A percentile compares a stretch with the other conserved stretches of the same genome.
Evolutionary conservation across 345 rosid genomes (phyloP).

Genomic region (Aquilaria sinensis): DNA sequence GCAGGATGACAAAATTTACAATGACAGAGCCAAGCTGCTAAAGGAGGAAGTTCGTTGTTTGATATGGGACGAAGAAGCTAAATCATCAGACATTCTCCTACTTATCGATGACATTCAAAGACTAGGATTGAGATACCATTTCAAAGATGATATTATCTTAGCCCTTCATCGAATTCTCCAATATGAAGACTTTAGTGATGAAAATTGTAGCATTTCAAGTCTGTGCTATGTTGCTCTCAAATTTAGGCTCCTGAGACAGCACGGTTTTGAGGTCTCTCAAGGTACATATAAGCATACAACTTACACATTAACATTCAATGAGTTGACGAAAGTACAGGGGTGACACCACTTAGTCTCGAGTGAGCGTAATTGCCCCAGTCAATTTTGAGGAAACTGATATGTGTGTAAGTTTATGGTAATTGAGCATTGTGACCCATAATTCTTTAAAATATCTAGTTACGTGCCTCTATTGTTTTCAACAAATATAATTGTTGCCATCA

Average conservation of each 20-base stretch:
- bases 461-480: too few relatives aligned
- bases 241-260: slow-evolving; percentile 7
- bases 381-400: too few relatives aligned
- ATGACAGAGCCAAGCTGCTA: not conserved
- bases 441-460: too few relatives aligned
- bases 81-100: not conserved
- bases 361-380: too few relatives aligned
- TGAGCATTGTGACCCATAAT: too few relatives aligned
- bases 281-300: not conserved
- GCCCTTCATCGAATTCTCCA: not conserved
- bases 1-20: not conserved
- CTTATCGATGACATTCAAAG: not conserved
- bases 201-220: not conserved
- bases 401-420: too few relatives aligned
- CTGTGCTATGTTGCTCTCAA: not conserved
- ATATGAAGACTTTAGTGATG: too few relatives aligned
- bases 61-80: not conserved
- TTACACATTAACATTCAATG: not conserved
- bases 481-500: too few relatives aligned
- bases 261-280: slow-evolving; percentile 1
- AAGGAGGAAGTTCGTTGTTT: not conserved
- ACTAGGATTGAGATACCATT: not conserved
- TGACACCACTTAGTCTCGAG: not conserved
- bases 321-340: not conserved
- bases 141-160: not conserved